Evolutionary conservation across 2,329 filamentous ascomycete species (phyloP).

Genomic region (Sporothrix pseudoabietina): DNA sequence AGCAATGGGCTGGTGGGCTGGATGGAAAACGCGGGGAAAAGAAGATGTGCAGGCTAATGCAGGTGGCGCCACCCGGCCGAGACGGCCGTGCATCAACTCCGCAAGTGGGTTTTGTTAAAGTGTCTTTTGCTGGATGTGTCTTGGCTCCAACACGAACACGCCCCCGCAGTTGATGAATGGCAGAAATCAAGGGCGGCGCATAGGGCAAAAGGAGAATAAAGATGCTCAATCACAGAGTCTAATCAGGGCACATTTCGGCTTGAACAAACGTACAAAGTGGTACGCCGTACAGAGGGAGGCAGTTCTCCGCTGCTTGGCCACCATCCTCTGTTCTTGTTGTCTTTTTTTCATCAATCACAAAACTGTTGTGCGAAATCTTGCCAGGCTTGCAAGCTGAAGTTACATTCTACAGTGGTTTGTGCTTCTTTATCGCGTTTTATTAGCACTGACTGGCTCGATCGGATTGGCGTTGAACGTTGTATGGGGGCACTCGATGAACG

Average conservation of each 20-base stretch:
- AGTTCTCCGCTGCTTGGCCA: neutral
- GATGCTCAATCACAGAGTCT: neutral
- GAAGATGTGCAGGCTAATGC: slow-evolving; percentile 19
- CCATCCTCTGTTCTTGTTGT: neutral
- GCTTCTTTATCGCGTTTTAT: neutral
- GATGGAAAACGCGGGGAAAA: slow-evolving; percentile 6
- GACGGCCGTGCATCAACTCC: neutral
- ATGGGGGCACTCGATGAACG: neutral
- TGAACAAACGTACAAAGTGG: neutral
- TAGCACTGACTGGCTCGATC: neutral
- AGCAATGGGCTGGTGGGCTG: neutral
- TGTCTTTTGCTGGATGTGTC: neutral
- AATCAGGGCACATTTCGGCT: neutral
- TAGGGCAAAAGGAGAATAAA: neutral
- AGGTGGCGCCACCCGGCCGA: slow-evolving; percentile 7
- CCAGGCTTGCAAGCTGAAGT: neutral
- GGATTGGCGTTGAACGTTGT: neutral
- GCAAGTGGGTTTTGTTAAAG: neutral
- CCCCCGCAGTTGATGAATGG: neutral
- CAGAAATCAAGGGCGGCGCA: neutral
- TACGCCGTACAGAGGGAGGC: neutral
- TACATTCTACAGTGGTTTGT: neutral
- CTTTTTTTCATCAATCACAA: neutral
- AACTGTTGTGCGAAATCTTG: neutral
- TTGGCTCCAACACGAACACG: neutral